These are phyloP conservation scores for Mycena indigotica DNA, from an alignment of 768 basidiomycete species.

Conservation along the genomic window DNA sequence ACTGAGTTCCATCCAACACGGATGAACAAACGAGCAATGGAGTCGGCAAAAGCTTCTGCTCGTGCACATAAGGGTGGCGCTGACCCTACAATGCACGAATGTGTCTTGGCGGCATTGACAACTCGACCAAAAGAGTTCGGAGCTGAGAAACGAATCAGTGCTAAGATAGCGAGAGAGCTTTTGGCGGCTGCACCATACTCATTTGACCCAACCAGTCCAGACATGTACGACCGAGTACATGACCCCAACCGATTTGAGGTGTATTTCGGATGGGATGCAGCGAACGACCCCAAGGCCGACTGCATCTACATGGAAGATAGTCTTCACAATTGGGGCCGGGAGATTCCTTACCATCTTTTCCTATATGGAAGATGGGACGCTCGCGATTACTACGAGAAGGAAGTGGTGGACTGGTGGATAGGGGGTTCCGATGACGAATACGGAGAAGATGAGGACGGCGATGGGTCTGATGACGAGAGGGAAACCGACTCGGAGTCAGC, in stretches of 20 bases:
- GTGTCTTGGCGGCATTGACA: neutral
- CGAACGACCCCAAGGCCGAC: neutral
- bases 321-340: neutral
- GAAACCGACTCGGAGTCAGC: neutral
- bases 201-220: neutral
- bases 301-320: neutral
- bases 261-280: neutral
- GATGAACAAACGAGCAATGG: neutral
- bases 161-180: neutral
- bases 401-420: neutral
- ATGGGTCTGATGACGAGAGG: neutral
- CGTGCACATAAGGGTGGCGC: neutral
- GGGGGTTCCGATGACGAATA: neutral
- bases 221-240: neutral
- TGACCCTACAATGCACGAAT: neutral
- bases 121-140: neutral
- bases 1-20: neutral
- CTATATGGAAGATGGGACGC: neutral
- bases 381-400: neutral
- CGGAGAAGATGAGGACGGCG: neutral
- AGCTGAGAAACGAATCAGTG: neutral
- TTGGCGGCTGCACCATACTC: neutral
- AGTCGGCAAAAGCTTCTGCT: neutral
- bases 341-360: neutral
- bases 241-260: neutral